A percentile compares a stretch with the other conserved stretches of the same genome.
These are phyloP conservation scores for Singerocomus inundabilis DNA, from an alignment of 1,284 basidiomycete species.

Conservation along the genomic window DNA sequence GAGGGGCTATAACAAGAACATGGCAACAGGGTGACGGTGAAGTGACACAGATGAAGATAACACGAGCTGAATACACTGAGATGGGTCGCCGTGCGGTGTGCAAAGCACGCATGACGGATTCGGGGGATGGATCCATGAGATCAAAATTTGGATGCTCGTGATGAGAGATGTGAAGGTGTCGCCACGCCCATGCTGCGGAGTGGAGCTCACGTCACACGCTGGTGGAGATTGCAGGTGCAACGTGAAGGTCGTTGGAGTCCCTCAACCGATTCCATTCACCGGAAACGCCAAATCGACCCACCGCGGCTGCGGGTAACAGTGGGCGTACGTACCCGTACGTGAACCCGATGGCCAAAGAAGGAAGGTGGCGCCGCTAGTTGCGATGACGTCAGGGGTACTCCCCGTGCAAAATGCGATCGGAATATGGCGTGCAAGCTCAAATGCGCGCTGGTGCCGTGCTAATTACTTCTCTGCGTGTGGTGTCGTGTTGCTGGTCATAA, in stretches of 20 bases:
- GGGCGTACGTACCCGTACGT: not conserved
- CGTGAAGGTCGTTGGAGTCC: not conserved
- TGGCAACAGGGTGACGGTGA: not conserved
- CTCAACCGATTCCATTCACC: not conserved
- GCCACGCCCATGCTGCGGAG: not conserved
- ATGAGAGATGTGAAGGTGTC: not conserved
- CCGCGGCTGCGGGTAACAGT: not conserved
- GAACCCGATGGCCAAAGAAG: constrained; percentile 7
- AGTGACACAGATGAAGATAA: not conserved
- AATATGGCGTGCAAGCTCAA: too few relatives aligned
- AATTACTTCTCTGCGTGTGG: constrained; percentile 6
- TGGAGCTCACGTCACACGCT: not conserved
- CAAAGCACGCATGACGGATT: not conserved
- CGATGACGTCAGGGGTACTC: constrained; percentile 24
- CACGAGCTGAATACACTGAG: not conserved
- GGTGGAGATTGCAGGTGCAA: not conserved
- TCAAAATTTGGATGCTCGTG: not conserved
- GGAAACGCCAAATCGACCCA: not conserved
- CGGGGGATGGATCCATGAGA: not conserved
- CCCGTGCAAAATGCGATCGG: too few relatives aligned
- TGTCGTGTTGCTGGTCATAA: constrained; percentile 10
- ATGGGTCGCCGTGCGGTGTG: not conserved
- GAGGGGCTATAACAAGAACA: not conserved
- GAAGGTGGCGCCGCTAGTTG: constrained; percentile 15
- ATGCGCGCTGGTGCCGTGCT: too few relatives aligned